These are phyloP conservation scores for Apiotrichum montevideense DNA, from an alignment of 1,284 basidiomycete genomes.

Conservation along the genomic window DNA sequence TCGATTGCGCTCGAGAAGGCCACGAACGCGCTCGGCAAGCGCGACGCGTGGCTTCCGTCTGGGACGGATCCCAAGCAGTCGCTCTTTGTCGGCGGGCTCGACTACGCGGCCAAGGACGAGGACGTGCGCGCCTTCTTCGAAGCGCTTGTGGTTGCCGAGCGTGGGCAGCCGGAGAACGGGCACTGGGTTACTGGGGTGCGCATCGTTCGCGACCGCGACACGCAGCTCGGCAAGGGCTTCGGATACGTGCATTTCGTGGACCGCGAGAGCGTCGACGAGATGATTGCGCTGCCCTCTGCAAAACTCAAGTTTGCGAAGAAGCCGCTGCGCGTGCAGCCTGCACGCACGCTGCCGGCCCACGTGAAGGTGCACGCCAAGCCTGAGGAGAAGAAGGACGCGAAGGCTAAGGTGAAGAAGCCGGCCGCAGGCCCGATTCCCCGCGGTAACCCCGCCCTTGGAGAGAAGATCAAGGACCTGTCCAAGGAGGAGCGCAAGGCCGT, in stretches of 20 bases:
- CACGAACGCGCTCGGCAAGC: constrained; percentile 34
- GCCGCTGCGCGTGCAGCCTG: constrained; percentile 75
- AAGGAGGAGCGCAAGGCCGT: constrained; percentile 77
- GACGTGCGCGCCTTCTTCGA: constrained; percentile 85
- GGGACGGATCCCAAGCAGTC: constrained; percentile 67
- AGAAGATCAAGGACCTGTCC: constrained; percentile 64
- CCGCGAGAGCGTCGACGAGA: constrained; percentile 78
- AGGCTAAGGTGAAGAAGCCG: constrained; percentile 1
- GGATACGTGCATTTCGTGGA: constrained; percentile 86
- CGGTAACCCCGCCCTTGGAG: constrained; percentile 72
- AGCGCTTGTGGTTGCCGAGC: constrained; percentile 64
- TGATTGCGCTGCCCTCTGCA: constrained; percentile 65
- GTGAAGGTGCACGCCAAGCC: constrained; percentile 17
- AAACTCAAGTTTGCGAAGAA: constrained; percentile 85
- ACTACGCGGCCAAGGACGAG: constrained; percentile 87
- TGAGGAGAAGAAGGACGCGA: constrained; percentile 1
- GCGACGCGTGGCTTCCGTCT: constrained; percentile 37
- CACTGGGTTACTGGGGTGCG: constrained; percentile 78
- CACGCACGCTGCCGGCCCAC: constrained; percentile 55
- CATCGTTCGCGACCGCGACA: constrained; percentile 83
- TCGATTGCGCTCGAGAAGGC: constrained; percentile 32
- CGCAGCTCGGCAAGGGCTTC: constrained; percentile 95
- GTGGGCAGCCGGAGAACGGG: constrained; percentile 51
- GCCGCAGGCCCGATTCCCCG: constrained; percentile 52
- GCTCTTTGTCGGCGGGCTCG: constrained; percentile 86